Percentiles rank a stretch among this genome's conserved stretches.
phyloP scores from a whole-genome alignment of 1,139 yeast genomes.

The Debaryomyces subglobosus region DNA sequence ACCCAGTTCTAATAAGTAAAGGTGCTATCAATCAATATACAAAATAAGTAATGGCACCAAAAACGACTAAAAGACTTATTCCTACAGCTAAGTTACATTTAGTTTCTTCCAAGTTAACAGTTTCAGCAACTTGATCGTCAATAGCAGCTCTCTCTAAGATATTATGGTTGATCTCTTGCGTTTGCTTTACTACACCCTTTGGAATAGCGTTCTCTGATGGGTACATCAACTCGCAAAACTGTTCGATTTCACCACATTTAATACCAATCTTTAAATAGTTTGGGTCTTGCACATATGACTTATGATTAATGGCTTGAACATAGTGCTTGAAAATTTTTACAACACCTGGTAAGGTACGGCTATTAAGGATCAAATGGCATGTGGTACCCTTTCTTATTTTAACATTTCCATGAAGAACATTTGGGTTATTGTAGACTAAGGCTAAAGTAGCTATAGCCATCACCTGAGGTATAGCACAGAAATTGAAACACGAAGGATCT shows the following conservation, averaged over 20 bases:
- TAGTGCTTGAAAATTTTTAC: constrained; percentile 74
- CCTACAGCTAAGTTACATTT: constrained; percentile 25
- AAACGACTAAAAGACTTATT: background rate
- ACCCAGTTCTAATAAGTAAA: background rate
- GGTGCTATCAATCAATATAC: background rate
- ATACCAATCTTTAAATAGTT: constrained; percentile 84
- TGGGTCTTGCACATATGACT: constrained; percentile 80
- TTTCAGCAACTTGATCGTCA: constrained; percentile 33
- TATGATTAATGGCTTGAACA: constrained; percentile 74
- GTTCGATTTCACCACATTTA: constrained; percentile 85
- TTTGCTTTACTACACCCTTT: constrained; percentile 26
- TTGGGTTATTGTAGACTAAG: constrained; percentile 78
- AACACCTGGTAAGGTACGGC: constrained; percentile 78
- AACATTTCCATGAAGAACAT: constrained; percentile 69
- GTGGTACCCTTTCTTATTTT: constrained; percentile 95
- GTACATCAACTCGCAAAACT: constrained; percentile 75
- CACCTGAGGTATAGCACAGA: constrained; percentile 97
- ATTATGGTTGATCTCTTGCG: constrained; percentile 25
- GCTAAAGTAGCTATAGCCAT: constrained; percentile 97
- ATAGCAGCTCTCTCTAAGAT: constrained; percentile 32
- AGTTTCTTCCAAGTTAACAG: constrained; percentile 30
- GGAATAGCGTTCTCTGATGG: constrained; percentile 48
- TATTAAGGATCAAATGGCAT: constrained; percentile 69
- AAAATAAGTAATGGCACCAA: background rate
- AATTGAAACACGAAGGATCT: constrained; percentile 84